Conservation (phyloP, 2,329 filamentous ascomycete species). For the Myotisia sp. region DNA sequence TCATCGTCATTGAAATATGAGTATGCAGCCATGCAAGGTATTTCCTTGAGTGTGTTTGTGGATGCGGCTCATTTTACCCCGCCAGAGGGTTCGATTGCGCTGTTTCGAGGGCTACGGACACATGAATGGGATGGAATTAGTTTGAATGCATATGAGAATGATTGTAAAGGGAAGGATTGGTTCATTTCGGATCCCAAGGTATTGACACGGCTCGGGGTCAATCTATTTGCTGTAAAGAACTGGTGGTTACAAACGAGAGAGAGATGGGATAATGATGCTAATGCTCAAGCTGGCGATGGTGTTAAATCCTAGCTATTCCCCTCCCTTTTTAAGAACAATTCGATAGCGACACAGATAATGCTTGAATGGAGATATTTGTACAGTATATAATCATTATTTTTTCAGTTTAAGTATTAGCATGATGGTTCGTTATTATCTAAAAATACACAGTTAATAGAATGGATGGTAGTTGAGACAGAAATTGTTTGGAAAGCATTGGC, state of each 20-base stretch:
- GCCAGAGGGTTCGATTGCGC: slow-evolving; percentile 16
- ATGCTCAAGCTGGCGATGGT: not conserved
- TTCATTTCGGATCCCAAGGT: slow-evolving; percentile 13
- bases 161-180: slow-evolving; percentile 16
- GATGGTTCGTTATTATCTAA: no score
- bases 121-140: slow-evolving; percentile 18
- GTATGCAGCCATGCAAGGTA: no score
- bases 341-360: no score
- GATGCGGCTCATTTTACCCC: slow-evolving; percentile 18
- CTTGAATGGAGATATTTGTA: no score
- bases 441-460: no score
- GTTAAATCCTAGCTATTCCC: no score
- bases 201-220: slow-evolving; percentile 12
- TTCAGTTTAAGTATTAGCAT: no score
- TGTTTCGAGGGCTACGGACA: slow-evolving; percentile 18
- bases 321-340: no score
- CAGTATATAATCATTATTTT: no score
- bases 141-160: slow-evolving; percentile 19
- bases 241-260: slow-evolving; percentile 12
- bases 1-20: not conserved
- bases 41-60: slow-evolving; percentile 19
- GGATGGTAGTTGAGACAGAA: no score
- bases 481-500: no score
- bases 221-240: slow-evolving; percentile 11
- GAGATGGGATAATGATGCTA: not conserved